Base-by-base conservation (phyloP, 2,329 filamentous ascomycete genomes). In the Fusarium annulatum region DNA sequence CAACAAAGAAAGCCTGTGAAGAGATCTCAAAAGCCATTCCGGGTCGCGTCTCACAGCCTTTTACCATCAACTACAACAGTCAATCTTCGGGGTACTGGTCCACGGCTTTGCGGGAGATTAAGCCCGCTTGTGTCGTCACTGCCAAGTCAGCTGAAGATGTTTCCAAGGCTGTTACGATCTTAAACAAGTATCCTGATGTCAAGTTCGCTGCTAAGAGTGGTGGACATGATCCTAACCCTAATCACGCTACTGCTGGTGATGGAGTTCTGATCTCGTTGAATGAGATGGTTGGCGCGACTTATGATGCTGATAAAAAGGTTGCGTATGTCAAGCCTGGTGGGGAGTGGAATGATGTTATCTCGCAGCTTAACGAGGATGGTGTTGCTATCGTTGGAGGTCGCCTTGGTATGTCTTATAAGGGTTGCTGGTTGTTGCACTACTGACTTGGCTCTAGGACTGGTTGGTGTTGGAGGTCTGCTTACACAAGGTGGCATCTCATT, bases 321-420 rank as follows among this genome's bases (percentile, higher is more conserved):
- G 69, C 69, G 1, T 72, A 72, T 33, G 64, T 72, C 0, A 72
- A 72, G 39, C 69, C 69, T 3, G 69, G 69, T 0, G 69, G 69
- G 19, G 69, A 72, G 28, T 72, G 69, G 69, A 72, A 72, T 34
- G 64, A 72, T 26, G 69, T 72, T 26, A 72, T 72, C 1, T 64
- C 58, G 2, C 9, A 14, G 1, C 26, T 72, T 0, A 21, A 64
- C 3, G n/a, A 72, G 3, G 16, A 72, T 0, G 69, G 69, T 3
- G 64, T 72, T 30, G 16, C 69, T 1, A 51, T 72, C 0, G 64
- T 23, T 14, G 69, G 69, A 3, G 69, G 69, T 2, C 52, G 69
- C 5, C 23, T 72, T 1, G 69, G 69, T n/a, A 12, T 51, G 63
- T 26, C 2, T 9, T 15, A 2, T 9, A 2, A 8, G 3, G 2